Evolutionary conservation across 768 basidiomycete species (phyloP), one percentile per base, ranked within the genome.

Genomic region (Collybiopsis confluens): DNA sequence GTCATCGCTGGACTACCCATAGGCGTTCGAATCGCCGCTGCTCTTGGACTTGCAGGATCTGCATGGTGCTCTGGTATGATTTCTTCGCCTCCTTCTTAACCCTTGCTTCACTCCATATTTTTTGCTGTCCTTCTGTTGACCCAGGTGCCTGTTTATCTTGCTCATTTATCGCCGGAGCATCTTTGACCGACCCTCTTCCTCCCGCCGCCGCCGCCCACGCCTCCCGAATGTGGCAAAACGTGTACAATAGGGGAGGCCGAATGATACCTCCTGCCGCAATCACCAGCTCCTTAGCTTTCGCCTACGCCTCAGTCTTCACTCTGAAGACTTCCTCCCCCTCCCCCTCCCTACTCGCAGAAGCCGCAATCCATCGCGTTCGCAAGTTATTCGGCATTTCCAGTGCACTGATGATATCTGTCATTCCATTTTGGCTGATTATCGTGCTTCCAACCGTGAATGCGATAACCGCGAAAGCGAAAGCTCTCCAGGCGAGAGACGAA

Each of bases 31-130:
- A 33, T 45, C 24, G 45, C 45, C 13, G 27, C 26, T 16, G 45
- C 20, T 13, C 9, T 45, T 20, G 45, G 45, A 9, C n/a, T 45
- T 2, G 11, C 26, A 3, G 45, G 45, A 18, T 45, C 45, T 45
- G 45, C 45, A 5, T 45, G 45, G 45, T 45, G 45, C n/a, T 27
- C 45, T 28, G 45, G 45, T 45, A 30, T 45, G 45, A n/a, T n/a
- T n/a, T n/a, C n/a, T n/a, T n/a, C n/a, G n/a, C 33, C 4, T 8
- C n/a, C n/a, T n/a, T n/a, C n/a, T n/a, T n/a, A 16, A 5, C 27
- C 21, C 8, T 4, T 44, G 11, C 27, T 16, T 3, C n/a, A 2
- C 23, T 10, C 16, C 16, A 7, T 24, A 21, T 3, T 30, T 30
- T 0, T 18, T 6, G 3, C 45, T 16, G 18, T 16, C 2, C 26